Conservation (phyloP, 129 eudicot species). For the Kitagawia praeruptora region DNA sequence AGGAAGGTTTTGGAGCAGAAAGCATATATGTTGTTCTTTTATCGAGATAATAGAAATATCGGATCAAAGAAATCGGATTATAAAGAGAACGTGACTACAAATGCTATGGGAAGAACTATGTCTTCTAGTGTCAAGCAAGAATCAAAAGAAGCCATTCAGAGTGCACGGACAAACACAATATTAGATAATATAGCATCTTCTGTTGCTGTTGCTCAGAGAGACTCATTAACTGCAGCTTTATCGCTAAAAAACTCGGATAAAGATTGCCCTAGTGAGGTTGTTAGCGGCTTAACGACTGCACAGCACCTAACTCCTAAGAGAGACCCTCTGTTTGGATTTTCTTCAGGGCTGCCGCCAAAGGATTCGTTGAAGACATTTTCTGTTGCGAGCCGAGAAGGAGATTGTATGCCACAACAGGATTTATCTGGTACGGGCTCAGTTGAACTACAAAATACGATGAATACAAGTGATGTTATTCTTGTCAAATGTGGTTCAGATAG, state of each 20-base stretch:
- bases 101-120: slow-evolving; percentile 26
- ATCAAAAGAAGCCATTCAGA: slow-evolving; percentile 24
- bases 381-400: not conserved
- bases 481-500: not conserved
- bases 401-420: not conserved
- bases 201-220: slow-evolving; percentile 19
- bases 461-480: not conserved
- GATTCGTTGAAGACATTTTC: slow-evolving; percentile 2
- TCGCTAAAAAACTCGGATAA: slow-evolving; percentile 15
- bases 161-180: slow-evolving; percentile 21
- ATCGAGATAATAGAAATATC: slow-evolving; percentile 41
- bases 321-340: slow-evolving; percentile 9
- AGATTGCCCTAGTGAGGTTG: slow-evolving; percentile 11
- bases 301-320: slow-evolving; percentile 6
- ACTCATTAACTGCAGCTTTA: slow-evolving; percentile 14
- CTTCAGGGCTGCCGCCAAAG: slow-evolving; percentile 9
- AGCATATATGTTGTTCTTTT: slow-evolving; percentile 90
- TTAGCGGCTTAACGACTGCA: slow-evolving; percentile 1
- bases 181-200: slow-evolving; percentile 18
- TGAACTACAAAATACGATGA: not conserved
- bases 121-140: slow-evolving; percentile 18
- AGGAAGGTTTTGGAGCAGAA: slow-evolving; percentile 80
- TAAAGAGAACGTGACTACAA: slow-evolving; percentile 36
- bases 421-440: not conserved
- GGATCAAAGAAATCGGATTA: slow-evolving; percentile 38